Conservation (phyloP, 495 filamentous ascomycete genomes). For the Penicillium fimorum region DNA sequence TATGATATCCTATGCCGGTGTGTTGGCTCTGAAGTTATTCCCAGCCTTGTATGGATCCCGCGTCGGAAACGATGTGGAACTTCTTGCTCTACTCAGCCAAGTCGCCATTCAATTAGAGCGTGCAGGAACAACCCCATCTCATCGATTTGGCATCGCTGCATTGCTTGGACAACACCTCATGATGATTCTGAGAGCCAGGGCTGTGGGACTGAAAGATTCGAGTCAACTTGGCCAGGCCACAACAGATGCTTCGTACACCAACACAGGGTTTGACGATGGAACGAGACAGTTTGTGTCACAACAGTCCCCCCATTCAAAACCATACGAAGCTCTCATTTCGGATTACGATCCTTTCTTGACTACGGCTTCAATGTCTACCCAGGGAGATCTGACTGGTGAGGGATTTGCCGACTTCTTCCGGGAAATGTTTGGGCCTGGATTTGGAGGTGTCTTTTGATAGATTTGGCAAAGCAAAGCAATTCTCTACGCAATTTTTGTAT, state of each 20-base stretch:
- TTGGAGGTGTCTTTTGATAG: conserved; percentile 20
- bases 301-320: background rate
- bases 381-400: conserved; percentile 18
- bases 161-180: conserved; percentile 29
- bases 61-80: conserved; percentile 19
- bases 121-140: conserved; percentile 26
- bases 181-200: conserved; percentile 21
- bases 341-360: conserved; percentile 21
- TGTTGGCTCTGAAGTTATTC: conserved; percentile 25
- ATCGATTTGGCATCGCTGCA: conserved; percentile 29
- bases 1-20: conserved; percentile 31
- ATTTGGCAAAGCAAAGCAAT: background rate
- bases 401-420: conserved; percentile 25
- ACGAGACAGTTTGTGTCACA: background rate
- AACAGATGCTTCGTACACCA: background rate
- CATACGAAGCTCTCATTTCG: conserved; percentile 5
- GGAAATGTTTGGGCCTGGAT: conserved; percentile 26
- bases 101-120: conserved; percentile 25
- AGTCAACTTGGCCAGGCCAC: background rate
- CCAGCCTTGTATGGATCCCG: conserved; percentile 16
- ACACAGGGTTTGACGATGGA: background rate
- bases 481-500: background rate
- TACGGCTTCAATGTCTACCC: conserved; percentile 6
- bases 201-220: background rate
- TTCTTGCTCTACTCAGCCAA: conserved; percentile 23